A percentile compares a stretch with the other conserved stretches of the same genome.
These are phyloP conservation scores for Aspergillus sp. DNA, from an alignment of 2,329 filamentous ascomycete genomes.

Conservation along the genomic window DNA sequence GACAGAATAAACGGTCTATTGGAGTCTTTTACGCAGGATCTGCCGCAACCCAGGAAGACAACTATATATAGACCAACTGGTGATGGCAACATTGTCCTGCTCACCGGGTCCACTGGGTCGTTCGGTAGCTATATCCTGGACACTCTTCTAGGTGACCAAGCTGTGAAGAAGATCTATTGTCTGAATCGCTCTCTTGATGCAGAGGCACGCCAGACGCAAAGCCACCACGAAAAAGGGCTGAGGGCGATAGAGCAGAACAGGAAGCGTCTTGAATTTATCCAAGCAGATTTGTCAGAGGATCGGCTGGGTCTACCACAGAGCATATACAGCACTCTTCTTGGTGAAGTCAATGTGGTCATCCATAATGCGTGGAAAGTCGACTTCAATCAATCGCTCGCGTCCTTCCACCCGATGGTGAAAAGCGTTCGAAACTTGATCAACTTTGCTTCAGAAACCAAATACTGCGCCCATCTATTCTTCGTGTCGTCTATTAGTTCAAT, in stretches of 20 bases:
- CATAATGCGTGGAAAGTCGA: slow-evolving; percentile 43
- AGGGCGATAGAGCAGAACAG: slow-evolving; percentile 1
- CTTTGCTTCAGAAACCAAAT: neutral
- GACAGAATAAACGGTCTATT: neutral
- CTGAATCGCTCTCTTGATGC: slow-evolving; percentile 47
- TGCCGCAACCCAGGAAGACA: neutral
- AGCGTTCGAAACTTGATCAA: slow-evolving; percentile 20
- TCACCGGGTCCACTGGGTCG: slow-evolving; percentile 49
- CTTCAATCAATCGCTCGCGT: slow-evolving; percentile 30
- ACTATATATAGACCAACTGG: too few relatives aligned
- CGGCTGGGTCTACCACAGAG: slow-evolving; percentile 25
- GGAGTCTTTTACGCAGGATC: neutral
- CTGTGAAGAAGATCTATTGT: slow-evolving; percentile 46
- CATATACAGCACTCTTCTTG: slow-evolving; percentile 23
- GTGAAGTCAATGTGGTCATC: slow-evolving; percentile 26
- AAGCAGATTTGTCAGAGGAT: slow-evolving; percentile 21
- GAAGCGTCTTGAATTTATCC: slow-evolving; percentile 39
- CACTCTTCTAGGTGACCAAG: slow-evolving; percentile 29
- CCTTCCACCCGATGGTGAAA: slow-evolving; percentile 31
- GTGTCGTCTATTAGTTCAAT: slow-evolving; percentile 4
- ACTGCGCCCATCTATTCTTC: neutral
- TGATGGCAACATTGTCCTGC: neutral
- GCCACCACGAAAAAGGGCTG: slow-evolving; percentile 39
- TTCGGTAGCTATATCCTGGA: slow-evolving; percentile 50
- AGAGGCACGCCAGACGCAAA: slow-evolving; percentile 38